Evolutionary conservation across 306 rosid genomes (phyloP).

Genomic region (Sicyos baderoa): DNA sequence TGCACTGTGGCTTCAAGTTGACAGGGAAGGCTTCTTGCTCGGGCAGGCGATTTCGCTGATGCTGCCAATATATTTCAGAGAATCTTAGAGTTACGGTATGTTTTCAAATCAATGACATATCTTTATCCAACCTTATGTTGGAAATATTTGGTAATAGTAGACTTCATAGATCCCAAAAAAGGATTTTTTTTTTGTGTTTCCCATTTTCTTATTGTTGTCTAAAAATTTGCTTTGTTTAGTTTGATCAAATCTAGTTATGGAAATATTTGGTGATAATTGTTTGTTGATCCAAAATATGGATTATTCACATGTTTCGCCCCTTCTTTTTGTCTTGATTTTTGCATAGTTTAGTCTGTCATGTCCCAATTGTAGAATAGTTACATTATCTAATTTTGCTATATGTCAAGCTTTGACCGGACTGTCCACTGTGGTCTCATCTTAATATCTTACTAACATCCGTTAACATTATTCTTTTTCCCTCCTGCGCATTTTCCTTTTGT

Average conservation of each 20-base stretch:
- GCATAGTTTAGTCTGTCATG: neutral
- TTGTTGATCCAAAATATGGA: neutral
- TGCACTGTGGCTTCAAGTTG: conserved; percentile 85
- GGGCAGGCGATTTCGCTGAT: conserved; percentile 70
- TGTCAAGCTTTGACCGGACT: neutral
- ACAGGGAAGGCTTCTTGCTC: conserved; percentile 99
- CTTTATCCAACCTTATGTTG: conserved; percentile 1
- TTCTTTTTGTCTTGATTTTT: neutral
- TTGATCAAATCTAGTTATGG: neutral
- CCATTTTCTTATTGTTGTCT: neutral
- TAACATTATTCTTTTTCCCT: neutral
- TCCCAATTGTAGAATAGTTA: neutral
- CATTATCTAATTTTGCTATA: neutral
- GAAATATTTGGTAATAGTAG: conserved; percentile 5
- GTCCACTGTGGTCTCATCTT: neutral
- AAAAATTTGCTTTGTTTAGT: neutral
- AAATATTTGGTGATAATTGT: conserved; percentile 4
- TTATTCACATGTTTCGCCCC: neutral
- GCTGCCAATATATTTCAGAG: conserved; percentile 66
- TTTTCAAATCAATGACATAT: conserved; percentile 2
- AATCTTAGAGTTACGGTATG: conserved; percentile 78
- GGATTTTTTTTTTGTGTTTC: neutral
- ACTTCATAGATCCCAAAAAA: neutral
- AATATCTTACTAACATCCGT: neutral
- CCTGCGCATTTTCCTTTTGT: neutral